Evolutionary conservation across 805 yeast genomes (phyloP), one percentile per base, ranked within the genome.

Genomic region (Ogataea parapolymorpha): DNA sequence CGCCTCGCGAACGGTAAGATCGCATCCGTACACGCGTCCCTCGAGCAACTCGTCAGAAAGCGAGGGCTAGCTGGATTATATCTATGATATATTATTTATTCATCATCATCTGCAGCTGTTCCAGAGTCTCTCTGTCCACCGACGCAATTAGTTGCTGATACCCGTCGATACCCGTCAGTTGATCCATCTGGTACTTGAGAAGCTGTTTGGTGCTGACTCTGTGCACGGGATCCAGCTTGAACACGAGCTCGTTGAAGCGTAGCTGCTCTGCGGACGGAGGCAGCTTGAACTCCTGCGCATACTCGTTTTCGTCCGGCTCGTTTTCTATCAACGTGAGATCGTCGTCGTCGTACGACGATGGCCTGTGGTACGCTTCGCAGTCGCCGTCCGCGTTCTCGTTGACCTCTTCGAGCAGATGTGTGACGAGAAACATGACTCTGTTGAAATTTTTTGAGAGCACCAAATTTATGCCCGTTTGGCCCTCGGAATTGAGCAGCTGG

Each of bases 381-480:
- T 81, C 85, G 3, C 87, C 88, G 24, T 60, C 56, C 3, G 53
- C 58, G 9, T 59, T 46, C 56, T 90, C 97, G 42, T 80, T 75
- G 11, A 84, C 71, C 55, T 88, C 95, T 52, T 90, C 96, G 35
- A 86, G 57, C 44, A 83, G 70, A 37, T 73, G 59, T 2, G 63
- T 49, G 10, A 50, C 26, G 24, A 55, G 29, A 13, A 51, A 50
- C 28, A 65, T 31, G 17, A 60, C 32, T 5, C 41, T 56, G 36
- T 67, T 62, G 27, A 68, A 53, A 8, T 50, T 42, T 9, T 32
- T 20, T 3, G 49, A 39, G 17, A 63, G 44, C 4, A 59, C 56
- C 16, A 55, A 36, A 3, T 54, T 37, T 6, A 61, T 37, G 1
- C 58, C 63, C 10, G 43, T 49, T 3, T 30, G 26, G 12, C 48